These are phyloP conservation scores for Pythium folliculosum DNA, from an alignment of 352 stramenopile species.

Conservation along the genomic window DNA sequence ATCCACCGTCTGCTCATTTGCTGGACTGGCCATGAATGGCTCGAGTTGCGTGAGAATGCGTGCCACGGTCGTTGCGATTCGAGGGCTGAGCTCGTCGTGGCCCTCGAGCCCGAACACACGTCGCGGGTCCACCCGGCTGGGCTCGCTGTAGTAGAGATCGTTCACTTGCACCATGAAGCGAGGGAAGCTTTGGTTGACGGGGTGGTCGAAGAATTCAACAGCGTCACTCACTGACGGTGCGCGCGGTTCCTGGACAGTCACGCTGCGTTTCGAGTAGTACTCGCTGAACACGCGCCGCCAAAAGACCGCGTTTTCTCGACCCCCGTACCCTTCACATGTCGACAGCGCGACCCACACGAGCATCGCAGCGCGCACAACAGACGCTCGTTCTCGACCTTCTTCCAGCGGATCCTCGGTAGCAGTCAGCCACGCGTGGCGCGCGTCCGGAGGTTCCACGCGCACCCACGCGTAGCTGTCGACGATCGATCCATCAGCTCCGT, in stretches of 20 bases:
- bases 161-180: slow-evolving; percentile 4
- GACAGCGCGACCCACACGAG: slow-evolving; percentile 1
- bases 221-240: not conserved
- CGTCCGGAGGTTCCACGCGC: no score
- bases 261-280: not conserved
- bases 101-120: not conserved
- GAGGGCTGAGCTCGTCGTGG: not conserved
- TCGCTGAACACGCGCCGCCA: slow-evolving; percentile 17
- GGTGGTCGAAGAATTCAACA: slow-evolving; percentile 5
- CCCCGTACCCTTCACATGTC: slow-evolving; percentile 4
- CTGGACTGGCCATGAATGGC: not conserved
- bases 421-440: not conserved
- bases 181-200: not conserved
- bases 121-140: not conserved
- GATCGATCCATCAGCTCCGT: not conserved
- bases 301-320: slow-evolving; percentile 9
- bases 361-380: not conserved
- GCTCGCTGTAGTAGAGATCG: not conserved
- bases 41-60: not conserved
- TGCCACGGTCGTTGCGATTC: not conserved
- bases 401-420: not conserved
- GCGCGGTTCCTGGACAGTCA: not conserved
- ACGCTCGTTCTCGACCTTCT: not conserved
- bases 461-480: slow-evolving; percentile 24
- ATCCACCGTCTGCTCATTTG: not conserved